A percentile compares a stretch with the other conserved stretches of the same genome.
These are phyloP conservation scores for Larix kaempferi DNA, from an alignment of 75 land plant species.

Conservation along the genomic window DNA sequence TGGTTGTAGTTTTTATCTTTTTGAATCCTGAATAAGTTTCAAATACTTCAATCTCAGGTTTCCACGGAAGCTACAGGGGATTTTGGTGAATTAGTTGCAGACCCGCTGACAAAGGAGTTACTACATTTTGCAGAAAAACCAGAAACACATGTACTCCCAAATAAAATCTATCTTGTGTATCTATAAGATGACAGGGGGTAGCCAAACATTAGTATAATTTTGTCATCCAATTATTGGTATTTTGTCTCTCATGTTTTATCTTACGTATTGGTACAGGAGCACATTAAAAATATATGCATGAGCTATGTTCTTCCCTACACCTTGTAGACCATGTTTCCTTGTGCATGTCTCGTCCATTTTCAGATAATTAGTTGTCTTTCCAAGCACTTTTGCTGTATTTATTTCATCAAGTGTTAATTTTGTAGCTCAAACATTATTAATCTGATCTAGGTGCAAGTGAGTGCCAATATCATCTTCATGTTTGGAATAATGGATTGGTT, in stretches of 20 bases:
- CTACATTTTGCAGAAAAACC: slow-evolving; percentile 64
- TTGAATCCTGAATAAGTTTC: not conserved
- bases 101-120: slow-evolving; percentile 40
- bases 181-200: not conserved
- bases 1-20: too few species aligned
- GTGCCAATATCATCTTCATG: not conserved
- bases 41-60: slow-evolving; percentile 24
- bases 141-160: slow-evolving; percentile 43
- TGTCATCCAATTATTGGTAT: not conserved
- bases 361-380: not conserved
- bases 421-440: not conserved
- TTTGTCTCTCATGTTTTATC: not conserved
- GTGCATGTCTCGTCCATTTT: not conserved
- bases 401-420: not conserved
- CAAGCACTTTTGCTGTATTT: not conserved
- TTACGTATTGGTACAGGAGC: not conserved
- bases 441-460: not conserved
- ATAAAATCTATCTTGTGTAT: not conserved
- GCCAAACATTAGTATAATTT: not conserved
- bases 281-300: not conserved
- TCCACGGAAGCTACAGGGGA: slow-evolving; percentile 46
- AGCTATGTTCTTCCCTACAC: not conserved
- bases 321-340: not conserved
- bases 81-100: slow-evolving; percentile 55
- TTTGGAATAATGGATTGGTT: too few species aligned